Evolutionary conservation across 495 filamentous ascomycete genomes (phyloP).

Genomic region (Barbatosphaeria neglecta): DNA sequence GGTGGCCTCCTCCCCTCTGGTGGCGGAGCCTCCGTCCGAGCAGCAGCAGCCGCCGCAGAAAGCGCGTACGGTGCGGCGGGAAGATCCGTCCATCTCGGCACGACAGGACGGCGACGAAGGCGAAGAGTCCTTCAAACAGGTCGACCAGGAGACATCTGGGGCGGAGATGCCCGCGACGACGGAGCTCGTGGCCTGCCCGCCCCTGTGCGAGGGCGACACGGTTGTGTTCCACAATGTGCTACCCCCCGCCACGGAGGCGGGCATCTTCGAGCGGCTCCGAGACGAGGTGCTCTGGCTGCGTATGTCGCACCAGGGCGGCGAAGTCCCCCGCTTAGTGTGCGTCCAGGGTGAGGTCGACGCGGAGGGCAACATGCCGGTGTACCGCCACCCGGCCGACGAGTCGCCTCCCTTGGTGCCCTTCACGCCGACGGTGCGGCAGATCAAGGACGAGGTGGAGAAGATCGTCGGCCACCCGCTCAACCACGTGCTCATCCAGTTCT

Average conservation of each 20-base stretch:
- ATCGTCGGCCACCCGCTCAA: conserved; percentile 74
- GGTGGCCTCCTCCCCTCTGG: too few species aligned
- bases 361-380: conserved; percentile 77
- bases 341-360: conserved; percentile 64
- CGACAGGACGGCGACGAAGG: background rate
- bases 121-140: background rate
- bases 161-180: background rate
- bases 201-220: conserved; percentile 66
- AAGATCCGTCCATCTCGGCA: too few species aligned
- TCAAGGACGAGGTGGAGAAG: conserved; percentile 55
- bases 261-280: conserved; percentile 58
- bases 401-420: conserved; percentile 69
- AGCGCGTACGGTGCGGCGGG: too few species aligned
- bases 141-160: too few species aligned
- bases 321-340: conserved; percentile 87
- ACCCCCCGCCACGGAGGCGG: conserved; percentile 31
- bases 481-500: conserved; percentile 87
- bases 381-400: conserved; percentile 88
- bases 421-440: conserved; percentile 54
- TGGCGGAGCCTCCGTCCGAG: too few species aligned
- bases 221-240: conserved; percentile 61
- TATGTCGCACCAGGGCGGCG: conserved; percentile 86
- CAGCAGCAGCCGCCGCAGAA: background rate
- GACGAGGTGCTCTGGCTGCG: conserved; percentile 77
- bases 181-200: conserved; percentile 9